phyloP scores from a whole-genome alignment of 345 rosid genomes.

The Populus nigra region DNA sequence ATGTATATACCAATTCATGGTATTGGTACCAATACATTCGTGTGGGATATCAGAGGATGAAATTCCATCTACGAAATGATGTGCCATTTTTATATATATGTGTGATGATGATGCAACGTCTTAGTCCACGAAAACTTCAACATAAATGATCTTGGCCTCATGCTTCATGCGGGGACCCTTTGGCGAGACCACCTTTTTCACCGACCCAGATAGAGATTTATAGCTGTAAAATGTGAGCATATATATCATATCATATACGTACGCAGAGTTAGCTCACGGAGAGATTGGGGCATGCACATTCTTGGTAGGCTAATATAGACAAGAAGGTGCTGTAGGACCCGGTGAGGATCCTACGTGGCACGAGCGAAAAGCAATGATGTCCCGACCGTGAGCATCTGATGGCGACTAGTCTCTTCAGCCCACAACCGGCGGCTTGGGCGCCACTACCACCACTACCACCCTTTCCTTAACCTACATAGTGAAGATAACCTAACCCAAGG shows the following conservation, averaged over 20 bases:
- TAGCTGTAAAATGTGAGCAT: not conserved
- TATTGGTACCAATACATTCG: not conserved
- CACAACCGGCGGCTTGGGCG: slow-evolving; percentile 28
- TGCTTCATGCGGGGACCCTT: slow-evolving; percentile 28
- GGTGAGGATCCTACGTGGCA: slow-evolving; percentile 20
- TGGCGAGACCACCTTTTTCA: slow-evolving; percentile 24
- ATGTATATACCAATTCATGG: not conserved
- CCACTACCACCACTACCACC: not conserved
- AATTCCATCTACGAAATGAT: not conserved
- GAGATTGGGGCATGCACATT: not conserved
- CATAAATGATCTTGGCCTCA: slow-evolving; percentile 22
- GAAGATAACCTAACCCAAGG: not conserved
- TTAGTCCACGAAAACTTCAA: not conserved
- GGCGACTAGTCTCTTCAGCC: slow-evolving; percentile 21
- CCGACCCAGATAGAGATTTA: slow-evolving; percentile 10
- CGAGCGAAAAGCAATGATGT: not conserved
- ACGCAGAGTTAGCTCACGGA: not conserved
- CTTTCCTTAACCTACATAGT: not conserved
- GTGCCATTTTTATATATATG: not conserved
- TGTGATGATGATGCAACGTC: not conserved
- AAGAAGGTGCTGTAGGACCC: slow-evolving; percentile 22
- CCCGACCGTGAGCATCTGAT: slow-evolving; percentile 29
- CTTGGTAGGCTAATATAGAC: not conserved
- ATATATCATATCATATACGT: not conserved
- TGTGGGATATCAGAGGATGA: not conserved